Conservation (phyloP, 306 rosid species). For the Pterocarpus macrocarpus region DNA sequence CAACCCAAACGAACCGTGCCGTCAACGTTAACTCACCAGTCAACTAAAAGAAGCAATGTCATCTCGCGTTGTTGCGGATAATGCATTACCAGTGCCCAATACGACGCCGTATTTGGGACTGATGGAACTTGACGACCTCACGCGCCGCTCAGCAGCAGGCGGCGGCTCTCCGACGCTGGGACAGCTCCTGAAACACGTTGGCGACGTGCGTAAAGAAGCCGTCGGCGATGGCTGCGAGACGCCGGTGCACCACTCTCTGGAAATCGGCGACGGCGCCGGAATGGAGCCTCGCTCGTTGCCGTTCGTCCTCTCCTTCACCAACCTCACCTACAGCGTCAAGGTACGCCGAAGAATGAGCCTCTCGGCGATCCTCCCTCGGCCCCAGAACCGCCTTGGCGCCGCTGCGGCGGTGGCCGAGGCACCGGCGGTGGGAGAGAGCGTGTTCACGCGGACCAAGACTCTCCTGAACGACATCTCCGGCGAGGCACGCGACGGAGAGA, state of each 20-base stretch:
- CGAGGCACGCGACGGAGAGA: conserved; percentile 91
- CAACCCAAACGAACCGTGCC: neutral
- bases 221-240: conserved; percentile 79
- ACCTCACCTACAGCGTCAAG: conserved; percentile 82
- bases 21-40: neutral
- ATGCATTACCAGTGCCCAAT: conserved; percentile 46
- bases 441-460: conserved; percentile 65
- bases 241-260: conserved; percentile 71
- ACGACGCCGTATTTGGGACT: conserved; percentile 41
- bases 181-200: conserved; percentile 78
- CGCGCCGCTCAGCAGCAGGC: conserved; percentile 37
- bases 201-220: conserved; percentile 71
- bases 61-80: conserved; percentile 65
- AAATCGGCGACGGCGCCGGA: conserved; percentile 48
- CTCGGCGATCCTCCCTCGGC: conserved; percentile 21
- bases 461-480: conserved; percentile 86
- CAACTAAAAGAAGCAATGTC: conserved; percentile 43
- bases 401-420: conserved; percentile 35
- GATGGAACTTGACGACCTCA: conserved; percentile 55
- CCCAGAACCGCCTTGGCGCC: conserved; percentile 25
- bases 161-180: conserved; percentile 73
- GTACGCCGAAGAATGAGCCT: conserved; percentile 61
- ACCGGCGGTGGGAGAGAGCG: conserved; percentile 51
- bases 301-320: conserved; percentile 75
- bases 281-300: conserved; percentile 70